A percentile compares a stretch with the other conserved stretches of the same genome.
Conservation (phyloP, 306 rosid genomes). For the cucumber (Cucumis sativus) region DNA sequence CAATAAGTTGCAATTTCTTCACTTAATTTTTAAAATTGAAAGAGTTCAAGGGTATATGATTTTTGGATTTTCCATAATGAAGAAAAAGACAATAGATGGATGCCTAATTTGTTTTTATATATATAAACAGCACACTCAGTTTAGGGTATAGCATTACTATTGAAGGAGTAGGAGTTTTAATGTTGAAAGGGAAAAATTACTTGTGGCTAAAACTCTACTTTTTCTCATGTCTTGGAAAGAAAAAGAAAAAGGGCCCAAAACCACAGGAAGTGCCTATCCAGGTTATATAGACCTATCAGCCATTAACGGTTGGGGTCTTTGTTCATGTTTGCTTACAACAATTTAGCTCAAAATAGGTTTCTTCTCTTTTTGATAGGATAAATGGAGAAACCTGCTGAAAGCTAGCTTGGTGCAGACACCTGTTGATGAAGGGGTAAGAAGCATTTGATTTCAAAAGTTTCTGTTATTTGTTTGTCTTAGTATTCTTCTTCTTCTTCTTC, state of each 20-base stretch:
- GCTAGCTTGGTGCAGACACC: constrained; percentile 71
- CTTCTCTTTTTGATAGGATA: constrained; percentile 48
- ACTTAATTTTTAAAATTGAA: no score
- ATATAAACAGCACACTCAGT: neutral
- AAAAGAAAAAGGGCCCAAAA: no score
- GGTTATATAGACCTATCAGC: no score
- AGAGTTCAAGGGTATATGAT: no score
- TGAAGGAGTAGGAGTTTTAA: no score
- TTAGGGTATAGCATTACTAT: neutral
- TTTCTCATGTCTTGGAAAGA: no score
- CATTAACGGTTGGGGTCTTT: no score
- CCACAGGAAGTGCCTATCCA: no score
- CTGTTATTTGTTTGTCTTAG: neutral
- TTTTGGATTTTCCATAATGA: neutral
- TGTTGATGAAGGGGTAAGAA: constrained; percentile 75
- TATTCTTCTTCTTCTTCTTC: neutral
- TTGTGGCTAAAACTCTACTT: no score
- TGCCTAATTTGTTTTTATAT: neutral
- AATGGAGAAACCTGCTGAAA: constrained; percentile 95
- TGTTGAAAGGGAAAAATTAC: no score
- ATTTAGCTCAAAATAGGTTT: constrained; percentile 7
- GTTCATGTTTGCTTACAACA: neutral
- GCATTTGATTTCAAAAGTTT: neutral
- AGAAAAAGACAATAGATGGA: neutral
- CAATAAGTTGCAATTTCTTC: no score